Evolutionary conservation across 208 protist species (phyloP), one percentile per base, ranked within the genome.

Genomic region (Acanthamoeba castellanii): DNA sequence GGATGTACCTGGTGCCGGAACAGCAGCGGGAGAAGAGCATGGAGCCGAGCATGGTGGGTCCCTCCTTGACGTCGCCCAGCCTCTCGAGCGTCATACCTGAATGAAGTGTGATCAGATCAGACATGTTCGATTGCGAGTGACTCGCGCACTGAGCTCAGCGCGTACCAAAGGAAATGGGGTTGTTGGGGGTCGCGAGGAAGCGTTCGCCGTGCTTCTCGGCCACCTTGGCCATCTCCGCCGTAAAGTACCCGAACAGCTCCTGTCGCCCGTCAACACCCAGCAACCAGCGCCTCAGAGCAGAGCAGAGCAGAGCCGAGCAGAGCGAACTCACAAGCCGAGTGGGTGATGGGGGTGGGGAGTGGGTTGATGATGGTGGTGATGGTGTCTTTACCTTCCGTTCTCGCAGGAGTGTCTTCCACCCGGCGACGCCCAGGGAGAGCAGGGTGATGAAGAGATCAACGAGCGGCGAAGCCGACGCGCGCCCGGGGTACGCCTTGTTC

Each of bases 391-490:
- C 32, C 87, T 98, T 98, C 11, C 99, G 96, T 42, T 98, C 94
- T 6, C 95, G 74, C 95, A 99, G 97, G 37, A 99, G 94, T 42
- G 59, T 8, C 55, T 95, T 88, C 91, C 97, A 99, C 5, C 98
- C 98, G 2, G 81, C 81, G 16, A 95, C 96, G n/a, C 99, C 99
- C 74, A 99, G 96, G 30, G 96, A 97, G 30, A 99, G 96, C 20
- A 99, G 94, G 0, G 99, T 99, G 20, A 99, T 98, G 94, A 99
- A 99, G 30, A 99, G 82, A 95, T 99, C 99, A 11, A 99, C 11
- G 30, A 98, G 95, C 0, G 98, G 99, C 7, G 98, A 91, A 9
- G 95, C 97, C 82, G 97, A 99, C 13, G 99, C 99, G 18, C 99
- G 96, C 27, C 99, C 99, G 27, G 98, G 97, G 96, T 99, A 99